These are phyloP conservation scores for Phytophthora melonis DNA, from an alignment of 352 stramenopile species.

Conservation along the genomic window DNA sequence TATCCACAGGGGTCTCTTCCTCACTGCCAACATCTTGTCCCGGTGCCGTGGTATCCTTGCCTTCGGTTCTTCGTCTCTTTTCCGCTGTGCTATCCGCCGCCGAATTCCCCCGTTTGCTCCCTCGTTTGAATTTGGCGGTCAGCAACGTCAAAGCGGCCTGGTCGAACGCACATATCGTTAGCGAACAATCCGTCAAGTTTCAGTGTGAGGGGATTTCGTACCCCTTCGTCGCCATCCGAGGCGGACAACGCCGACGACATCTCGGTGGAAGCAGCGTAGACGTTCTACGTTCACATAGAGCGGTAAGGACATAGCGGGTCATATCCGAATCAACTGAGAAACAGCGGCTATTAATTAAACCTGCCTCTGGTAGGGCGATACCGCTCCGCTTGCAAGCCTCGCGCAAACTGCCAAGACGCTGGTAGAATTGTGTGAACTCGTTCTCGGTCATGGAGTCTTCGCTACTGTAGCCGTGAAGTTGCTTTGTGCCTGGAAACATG, in stretches of 20 bases:
- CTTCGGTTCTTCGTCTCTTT: neutral
- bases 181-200: neutral
- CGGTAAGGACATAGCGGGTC: neutral
- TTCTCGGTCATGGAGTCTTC: constrained; percentile 15
- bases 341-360: neutral
- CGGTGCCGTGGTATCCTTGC: neutral
- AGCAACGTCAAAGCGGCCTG: constrained; percentile 17
- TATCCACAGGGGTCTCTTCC: neutral
- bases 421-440: constrained; percentile 5
- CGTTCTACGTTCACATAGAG: constrained; percentile 4
- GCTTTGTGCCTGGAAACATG: neutral
- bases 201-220: neutral
- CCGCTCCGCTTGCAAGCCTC: constrained; percentile 17
- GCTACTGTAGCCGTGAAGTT: neutral
- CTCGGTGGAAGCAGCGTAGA: constrained; percentile 9
- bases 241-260: constrained; percentile 11
- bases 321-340: neutral
- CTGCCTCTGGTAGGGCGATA: constrained; percentile 16
- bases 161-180: neutral
- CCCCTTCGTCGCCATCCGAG: constrained; percentile 22
- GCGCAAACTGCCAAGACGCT: constrained; percentile 15
- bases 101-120: constrained; percentile 17
- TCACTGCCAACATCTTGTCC: neutral
- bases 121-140: constrained; percentile 6
- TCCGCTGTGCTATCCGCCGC: neutral